Base-by-base conservation (phyloP, 208 protist species). In the Leptomonas pyrrhocoris region DNA sequence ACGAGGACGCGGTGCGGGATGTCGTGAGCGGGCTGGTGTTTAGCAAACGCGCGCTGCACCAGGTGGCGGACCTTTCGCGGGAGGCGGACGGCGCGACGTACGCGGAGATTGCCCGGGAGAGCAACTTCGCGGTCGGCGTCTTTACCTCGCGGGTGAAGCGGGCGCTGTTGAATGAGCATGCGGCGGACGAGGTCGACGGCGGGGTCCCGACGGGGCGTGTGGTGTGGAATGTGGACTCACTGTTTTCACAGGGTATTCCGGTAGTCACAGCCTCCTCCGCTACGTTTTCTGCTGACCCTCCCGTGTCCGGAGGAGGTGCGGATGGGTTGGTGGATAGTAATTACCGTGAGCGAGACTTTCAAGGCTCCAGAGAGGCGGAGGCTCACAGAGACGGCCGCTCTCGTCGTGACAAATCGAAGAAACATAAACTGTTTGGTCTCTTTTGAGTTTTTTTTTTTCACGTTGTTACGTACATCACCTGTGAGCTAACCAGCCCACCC, bases 21-120 rank as follows among this genome's bases (percentile, higher is more conserved):
- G 81, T 93, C 45, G 21, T 86, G 31, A 71, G 78, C 23, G 85
- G 88, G 12, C 70, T 93, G 9, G 57, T 74, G 25, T 85, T 89
- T 27, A 65, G 78, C n/a, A 68, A 75, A 3, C 72, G 77, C 4
- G 85, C 85, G 1, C 57, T 93, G 51, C 45, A 83, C 21, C 70
- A 88, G 56, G 63, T 78, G 18, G 56, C 59, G 11, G 65, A 51
- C 8, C 28, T 75, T 19, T 58, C 80, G 25, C 72, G 65, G 9
- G 65, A 70, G 42, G 49, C 53, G 7, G 61, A 65, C 31, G 51
- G 40, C 9, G 50, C 58, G 15, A 62, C 64, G 0, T 72, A 68
- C 61, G 49, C 50, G 16, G 38, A 50, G 23, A 54, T 67, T 11
- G 64, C 72, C 3, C 64, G 49, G 0, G 68, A 73, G 30, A 70